phyloP scores from a whole-genome alignment of 2,329 filamentous ascomycete species.

The Penicillium sp. region DNA sequence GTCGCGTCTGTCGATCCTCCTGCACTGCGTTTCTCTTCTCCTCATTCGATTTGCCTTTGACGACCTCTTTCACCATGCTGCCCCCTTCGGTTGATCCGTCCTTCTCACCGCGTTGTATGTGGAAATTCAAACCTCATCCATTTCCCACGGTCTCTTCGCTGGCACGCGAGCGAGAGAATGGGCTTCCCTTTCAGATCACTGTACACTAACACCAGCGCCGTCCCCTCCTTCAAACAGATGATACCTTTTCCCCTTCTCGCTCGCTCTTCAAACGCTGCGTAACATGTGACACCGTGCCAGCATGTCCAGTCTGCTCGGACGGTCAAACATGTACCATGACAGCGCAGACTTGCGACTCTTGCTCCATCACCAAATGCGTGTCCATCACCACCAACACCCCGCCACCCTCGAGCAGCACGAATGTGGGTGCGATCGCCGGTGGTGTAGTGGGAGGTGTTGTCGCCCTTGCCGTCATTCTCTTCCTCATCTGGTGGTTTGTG shows the following conservation, averaged over 20 bases:
- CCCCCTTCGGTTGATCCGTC: conserved; percentile 12
- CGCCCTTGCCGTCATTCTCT: conserved; percentile 67
- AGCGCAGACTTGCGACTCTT: conserved; percentile 54
- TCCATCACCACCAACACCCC: conserved; percentile 21
- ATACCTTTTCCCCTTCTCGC: conserved; percentile 16
- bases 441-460: conserved; percentile 80
- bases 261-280: conserved; percentile 45
- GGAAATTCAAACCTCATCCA: neutral
- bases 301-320: conserved; percentile 54
- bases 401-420: conserved; percentile 47
- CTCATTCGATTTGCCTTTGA: neutral
- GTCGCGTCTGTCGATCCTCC: conserved; percentile 12
- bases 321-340: conserved; percentile 56
- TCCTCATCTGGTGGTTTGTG: conserved; percentile 80
- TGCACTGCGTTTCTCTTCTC: neutral
- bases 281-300: conserved; percentile 49
- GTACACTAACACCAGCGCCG: too few relatives aligned
- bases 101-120: neutral
- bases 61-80: conserved; percentile 24
- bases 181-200: too few relatives aligned
- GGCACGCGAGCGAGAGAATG: too few relatives aligned
- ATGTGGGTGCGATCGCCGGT: conserved; percentile 80
- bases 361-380: conserved; percentile 50
- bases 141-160: neutral
- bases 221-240: neutral